These are phyloP conservation scores for Gentiana dahurica DNA, from an alignment of 257 asterid genomes.

Conservation along the genomic window DNA sequence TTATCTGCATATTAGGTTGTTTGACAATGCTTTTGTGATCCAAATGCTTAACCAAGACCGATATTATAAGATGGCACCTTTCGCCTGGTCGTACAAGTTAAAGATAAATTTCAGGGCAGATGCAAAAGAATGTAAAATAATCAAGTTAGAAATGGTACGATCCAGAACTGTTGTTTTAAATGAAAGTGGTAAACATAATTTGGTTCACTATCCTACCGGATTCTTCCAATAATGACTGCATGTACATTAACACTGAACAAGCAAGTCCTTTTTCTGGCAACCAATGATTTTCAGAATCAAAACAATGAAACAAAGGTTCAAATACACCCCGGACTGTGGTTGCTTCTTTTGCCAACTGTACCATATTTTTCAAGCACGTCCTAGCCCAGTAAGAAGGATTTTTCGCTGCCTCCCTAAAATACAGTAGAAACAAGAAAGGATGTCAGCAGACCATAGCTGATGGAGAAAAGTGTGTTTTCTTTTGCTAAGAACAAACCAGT, in stretches of 20 bases:
- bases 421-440: constrained; percentile 1
- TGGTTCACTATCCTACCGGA: constrained; percentile 23
- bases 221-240: constrained; percentile 37
- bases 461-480: not conserved
- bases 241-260: constrained; percentile 22
- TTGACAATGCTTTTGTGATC: constrained; percentile 34
- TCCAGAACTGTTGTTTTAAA: not conserved
- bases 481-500: too few relatives aligned
- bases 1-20: constrained; percentile 25
- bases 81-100: constrained; percentile 22
- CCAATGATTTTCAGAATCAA: constrained; percentile 41
- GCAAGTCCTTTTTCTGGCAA: constrained; percentile 36
- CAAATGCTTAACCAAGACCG: constrained; percentile 40
- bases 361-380: constrained; percentile 33
- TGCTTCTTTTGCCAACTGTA: constrained; percentile 36
- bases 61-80: constrained; percentile 31
- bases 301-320: constrained; percentile 37
- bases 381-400: constrained; percentile 40
- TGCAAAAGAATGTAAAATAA: not conserved
- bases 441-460: constrained; percentile 1
- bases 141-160: not conserved
- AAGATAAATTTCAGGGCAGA: too few relatives aligned
- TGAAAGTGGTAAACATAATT: not conserved
- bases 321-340: constrained; percentile 41
- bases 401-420: constrained; percentile 28